phyloP scores from a whole-genome alignment of 192 early-diverging fungal genomes.

The Diversispora epigaea region DNA sequence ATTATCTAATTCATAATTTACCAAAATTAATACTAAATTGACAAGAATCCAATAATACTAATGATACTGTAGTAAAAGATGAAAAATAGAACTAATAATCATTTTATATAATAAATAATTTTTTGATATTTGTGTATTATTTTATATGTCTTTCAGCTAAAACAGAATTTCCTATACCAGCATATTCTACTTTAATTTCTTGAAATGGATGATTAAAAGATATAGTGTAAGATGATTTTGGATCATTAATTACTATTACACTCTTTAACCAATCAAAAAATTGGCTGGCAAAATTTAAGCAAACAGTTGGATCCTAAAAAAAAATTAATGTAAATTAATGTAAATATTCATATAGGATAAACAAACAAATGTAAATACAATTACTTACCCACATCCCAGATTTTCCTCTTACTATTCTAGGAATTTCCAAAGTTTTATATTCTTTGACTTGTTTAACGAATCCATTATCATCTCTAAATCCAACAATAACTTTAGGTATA shows the following conservation, averaged over 20 bases:
- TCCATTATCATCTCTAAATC: conserved; percentile 80
- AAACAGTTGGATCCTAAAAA: conserved; percentile 78
- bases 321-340: background rate
- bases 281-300: conserved; percentile 77
- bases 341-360: background rate
- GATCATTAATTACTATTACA: conserved; percentile 46
- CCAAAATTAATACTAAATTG: too few relatives aligned
- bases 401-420: conserved; percentile 69
- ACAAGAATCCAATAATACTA: too few relatives aligned
- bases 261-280: conserved; percentile 55
- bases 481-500: conserved; percentile 78
- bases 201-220: conserved; percentile 44
- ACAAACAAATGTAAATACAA: background rate
- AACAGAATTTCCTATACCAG: conserved; percentile 36
- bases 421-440: conserved; percentile 78
- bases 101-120: too few relatives aligned
- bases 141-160: conserved; percentile 43
- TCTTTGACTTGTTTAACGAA: conserved; percentile 54
- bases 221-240: conserved; percentile 46
- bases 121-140: too few relatives aligned
- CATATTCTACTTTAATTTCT: conserved; percentile 41
- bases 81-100: too few relatives aligned
- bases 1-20: too few relatives aligned
- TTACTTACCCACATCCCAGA: conserved; percentile 67
- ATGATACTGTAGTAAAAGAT: too few relatives aligned